These are phyloP conservation scores for Nitzschia sp. DNA, from an alignment of 108 stramenopile genomes.

Conservation along the genomic window DNA sequence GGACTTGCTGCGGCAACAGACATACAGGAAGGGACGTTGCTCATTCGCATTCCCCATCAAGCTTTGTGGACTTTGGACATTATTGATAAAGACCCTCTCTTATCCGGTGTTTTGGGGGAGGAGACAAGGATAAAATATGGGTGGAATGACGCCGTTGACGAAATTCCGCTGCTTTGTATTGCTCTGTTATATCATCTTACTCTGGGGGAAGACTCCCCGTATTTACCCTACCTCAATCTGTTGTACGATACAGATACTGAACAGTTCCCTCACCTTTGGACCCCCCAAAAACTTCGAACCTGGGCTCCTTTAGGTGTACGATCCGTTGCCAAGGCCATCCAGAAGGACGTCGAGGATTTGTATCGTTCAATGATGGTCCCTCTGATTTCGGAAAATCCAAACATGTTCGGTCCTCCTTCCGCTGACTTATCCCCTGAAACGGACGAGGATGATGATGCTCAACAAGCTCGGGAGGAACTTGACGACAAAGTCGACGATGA, in stretches of 20 bases:
- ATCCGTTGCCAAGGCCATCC: constrained; percentile 53
- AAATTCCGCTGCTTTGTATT: constrained; percentile 66
- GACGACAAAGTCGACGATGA: constrained; percentile 6
- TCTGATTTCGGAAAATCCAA: constrained; percentile 51
- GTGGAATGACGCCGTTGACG: constrained; percentile 50
- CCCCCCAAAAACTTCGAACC: constrained; percentile 31
- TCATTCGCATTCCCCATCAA: constrained; percentile 69
- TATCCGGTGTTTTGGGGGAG: constrained; percentile 58
- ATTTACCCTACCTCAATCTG: constrained; percentile 59
- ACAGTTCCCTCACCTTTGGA: constrained; percentile 70
- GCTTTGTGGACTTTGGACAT: constrained; percentile 70
- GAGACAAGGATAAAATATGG: constrained; percentile 52
- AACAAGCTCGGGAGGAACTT: neutral
- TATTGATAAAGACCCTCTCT: constrained; percentile 76
- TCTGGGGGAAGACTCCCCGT: constrained; percentile 49
- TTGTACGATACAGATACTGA: constrained; percentile 39
- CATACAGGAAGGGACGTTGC: constrained; percentile 58
- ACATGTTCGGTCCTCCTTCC: constrained; percentile 48
- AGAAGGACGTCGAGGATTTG: constrained; percentile 65
- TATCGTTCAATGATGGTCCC: constrained; percentile 53
- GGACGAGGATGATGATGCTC: neutral
- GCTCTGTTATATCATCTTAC: constrained; percentile 72
- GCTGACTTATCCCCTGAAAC: neutral
- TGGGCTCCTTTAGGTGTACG: constrained; percentile 46
- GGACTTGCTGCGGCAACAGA: constrained; percentile 69